Base-by-base conservation (phyloP, 352 stramenopile genomes). In the Salisapilia sapeloensis region DNA sequence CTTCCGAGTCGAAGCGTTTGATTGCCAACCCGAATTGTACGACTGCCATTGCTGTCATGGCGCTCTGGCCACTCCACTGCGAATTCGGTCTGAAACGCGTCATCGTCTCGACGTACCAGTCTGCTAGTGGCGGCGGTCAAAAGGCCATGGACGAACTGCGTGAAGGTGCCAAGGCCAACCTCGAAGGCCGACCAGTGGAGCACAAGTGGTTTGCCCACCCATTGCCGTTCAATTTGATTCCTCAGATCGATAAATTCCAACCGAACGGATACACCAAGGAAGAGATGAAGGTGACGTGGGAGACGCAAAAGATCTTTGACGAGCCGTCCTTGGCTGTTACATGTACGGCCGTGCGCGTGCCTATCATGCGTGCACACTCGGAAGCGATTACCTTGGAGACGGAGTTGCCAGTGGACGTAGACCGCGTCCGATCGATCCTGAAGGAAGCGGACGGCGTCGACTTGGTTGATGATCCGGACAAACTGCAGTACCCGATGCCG, bases 21-120 rank as follows among this genome's bases (percentile, higher is more conserved):
- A 97, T 98, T 43, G 92, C 94, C n/a, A 98, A 98, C 69, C 94
- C 94, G 10, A 98, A 98, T 56, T 98, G 94, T 61, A 98, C 94
- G 33, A 98, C 94, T 22, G 92, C 92, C 8, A 96, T 98, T 43
- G 94, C 92, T 21, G 67, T 92, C 26, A 97, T 98, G 92, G 94
- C 91, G 33, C 56, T 98, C 10, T 97, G 77, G 71, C 94, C 94
- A 20, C 57, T 98, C 33, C 87, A 98, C 62, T 92, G 94, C 38
- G 60, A 95, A 31, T 98, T 97, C 59, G 77, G 75, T 33, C 78
- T 98, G 40, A 96, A 96, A 59, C 93, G 91, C 40, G 69, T 97
- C 45, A 86, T 98, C 29, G 89, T 98, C 46, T 94, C 75, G 26
- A 97, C 89, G 32, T 97, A 97, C 53, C 89, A 97, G 59, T 89